Percentiles rank a stretch among this genome's conserved stretches.
phyloP scores from a whole-genome alignment of 2,329 filamentous ascomycete genomes.

The Diaporthe sp. region DNA sequence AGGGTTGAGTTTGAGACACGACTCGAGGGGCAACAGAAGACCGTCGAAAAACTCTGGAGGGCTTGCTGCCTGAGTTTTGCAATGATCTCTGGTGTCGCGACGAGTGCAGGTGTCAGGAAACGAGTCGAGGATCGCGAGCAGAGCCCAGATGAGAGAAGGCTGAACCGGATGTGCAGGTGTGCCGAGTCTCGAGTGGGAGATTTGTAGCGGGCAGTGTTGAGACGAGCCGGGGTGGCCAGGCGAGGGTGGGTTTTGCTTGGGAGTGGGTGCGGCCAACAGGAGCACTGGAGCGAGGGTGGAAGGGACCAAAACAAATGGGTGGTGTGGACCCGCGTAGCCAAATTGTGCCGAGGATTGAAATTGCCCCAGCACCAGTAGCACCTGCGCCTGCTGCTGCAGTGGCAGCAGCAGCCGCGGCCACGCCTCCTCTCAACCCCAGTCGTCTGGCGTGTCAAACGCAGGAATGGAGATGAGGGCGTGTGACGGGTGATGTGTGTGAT shows the following conservation, averaged over 20 bases:
- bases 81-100: slow-evolving; percentile 39
- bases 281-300: slow-evolving; percentile 28
- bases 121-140: slow-evolving; percentile 33
- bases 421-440: slow-evolving; percentile 15
- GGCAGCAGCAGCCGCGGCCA: slow-evolving; percentile 33
- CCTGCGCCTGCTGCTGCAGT: slow-evolving; percentile 12
- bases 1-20: slow-evolving; percentile 36
- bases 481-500: slow-evolving; percentile 10
- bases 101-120: slow-evolving; percentile 32
- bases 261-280: slow-evolving; percentile 27
- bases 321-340: slow-evolving; percentile 39
- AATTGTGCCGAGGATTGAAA: slow-evolving; percentile 41
- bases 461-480: slow-evolving; percentile 16
- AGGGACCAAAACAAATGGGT: slow-evolving; percentile 39
- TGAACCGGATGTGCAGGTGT: slow-evolving; percentile 34
- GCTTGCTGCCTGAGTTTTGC: slow-evolving; percentile 27
- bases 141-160: slow-evolving; percentile 35
- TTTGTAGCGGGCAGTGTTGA: slow-evolving; percentile 39
- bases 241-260: slow-evolving; percentile 24
- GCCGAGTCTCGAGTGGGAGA: slow-evolving; percentile 41
- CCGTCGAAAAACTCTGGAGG: slow-evolving; percentile 31
- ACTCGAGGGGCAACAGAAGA: slow-evolving; percentile 38
- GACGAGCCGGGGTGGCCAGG: slow-evolving; percentile 34
- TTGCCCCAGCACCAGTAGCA: slow-evolving; percentile 34
- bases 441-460: slow-evolving; percentile 24